Percentiles rank a stretch among this genome's conserved stretches.
phyloP scores from a whole-genome alignment of 371 early-diverging fungal species.

The Synchytrium microbalum region DNA sequence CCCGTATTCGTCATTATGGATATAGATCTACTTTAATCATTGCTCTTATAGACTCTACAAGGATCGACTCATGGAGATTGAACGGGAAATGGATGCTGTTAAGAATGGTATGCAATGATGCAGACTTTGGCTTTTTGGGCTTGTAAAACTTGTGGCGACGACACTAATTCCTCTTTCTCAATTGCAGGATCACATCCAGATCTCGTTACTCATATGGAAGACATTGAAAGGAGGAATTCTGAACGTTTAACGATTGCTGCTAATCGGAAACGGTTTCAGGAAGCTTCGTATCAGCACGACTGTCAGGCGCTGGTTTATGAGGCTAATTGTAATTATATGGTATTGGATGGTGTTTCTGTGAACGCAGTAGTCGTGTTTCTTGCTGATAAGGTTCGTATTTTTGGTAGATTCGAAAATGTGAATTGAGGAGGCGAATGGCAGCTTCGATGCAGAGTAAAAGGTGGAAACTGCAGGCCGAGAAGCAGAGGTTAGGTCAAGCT shows the following conservation, averaged over 20 bases:
- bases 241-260: not conserved
- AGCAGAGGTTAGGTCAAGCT: not conserved
- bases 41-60: too few relatives aligned
- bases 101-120: too few relatives aligned
- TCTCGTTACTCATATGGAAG: not conserved
- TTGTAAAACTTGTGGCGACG: too few relatives aligned
- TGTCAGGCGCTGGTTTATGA: not conserved
- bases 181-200: not conserved
- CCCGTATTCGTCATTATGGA: too few relatives aligned
- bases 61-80: not conserved
- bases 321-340: not conserved
- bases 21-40: too few relatives aligned
- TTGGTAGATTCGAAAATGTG: not conserved
- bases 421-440: not conserved
- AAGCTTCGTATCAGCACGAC: not conserved
- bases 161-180: too few relatives aligned
- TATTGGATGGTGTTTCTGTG: not conserved
- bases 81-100: not conserved
- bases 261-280: not conserved
- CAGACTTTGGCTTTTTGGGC: too few relatives aligned
- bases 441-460: not conserved
- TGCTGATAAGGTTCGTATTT: not conserved
- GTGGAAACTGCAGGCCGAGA: not conserved
- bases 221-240: not conserved
- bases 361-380: not conserved